These are phyloP conservation scores for Diplocarpon mali DNA, from an alignment of 2,329 filamentous ascomycete genomes.

Conservation along the genomic window DNA sequence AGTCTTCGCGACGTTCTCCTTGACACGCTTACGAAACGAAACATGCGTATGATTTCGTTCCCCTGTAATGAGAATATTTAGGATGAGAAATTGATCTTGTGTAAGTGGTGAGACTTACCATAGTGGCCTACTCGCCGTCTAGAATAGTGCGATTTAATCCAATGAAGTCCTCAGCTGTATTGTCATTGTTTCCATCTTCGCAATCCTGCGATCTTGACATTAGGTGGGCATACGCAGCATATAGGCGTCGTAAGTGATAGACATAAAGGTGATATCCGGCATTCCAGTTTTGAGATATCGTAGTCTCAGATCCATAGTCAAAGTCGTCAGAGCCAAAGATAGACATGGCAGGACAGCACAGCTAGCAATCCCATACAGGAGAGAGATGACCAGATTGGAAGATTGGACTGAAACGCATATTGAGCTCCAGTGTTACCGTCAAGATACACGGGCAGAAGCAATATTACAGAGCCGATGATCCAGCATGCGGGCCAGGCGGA, in stretches of 20 bases:
- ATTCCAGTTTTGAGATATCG: conserved; percentile 1
- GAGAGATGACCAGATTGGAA: not conserved
- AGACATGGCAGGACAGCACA: not conserved
- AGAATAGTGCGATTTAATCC: not conserved
- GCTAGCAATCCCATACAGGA: not conserved
- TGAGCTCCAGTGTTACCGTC: not conserved
- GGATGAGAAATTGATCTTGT: not conserved
- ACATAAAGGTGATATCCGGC: not conserved
- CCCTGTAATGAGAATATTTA: too few species aligned
- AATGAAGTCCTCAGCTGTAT: not conserved
- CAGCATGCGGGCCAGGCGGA: too few species aligned
- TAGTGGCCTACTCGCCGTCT: not conserved
- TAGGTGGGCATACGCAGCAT: not conserved
- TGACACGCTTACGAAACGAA: too few species aligned
- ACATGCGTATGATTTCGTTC: too few species aligned
- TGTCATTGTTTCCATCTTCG: not conserved
- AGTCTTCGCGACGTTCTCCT: too few species aligned
- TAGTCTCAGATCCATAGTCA: conserved; percentile 2
- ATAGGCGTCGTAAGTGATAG: not conserved
- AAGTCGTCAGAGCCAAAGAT: not conserved
- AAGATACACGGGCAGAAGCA: too few species aligned
- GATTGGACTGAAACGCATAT: not conserved
- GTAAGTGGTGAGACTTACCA: not conserved
- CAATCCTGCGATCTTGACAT: not conserved
- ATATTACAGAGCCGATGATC: too few species aligned